Percentiles rank a stretch among this genome's conserved stretches.
Conservation (phyloP, 192 early-diverging fungal genomes). For the Linnemannia exigua region DNA sequence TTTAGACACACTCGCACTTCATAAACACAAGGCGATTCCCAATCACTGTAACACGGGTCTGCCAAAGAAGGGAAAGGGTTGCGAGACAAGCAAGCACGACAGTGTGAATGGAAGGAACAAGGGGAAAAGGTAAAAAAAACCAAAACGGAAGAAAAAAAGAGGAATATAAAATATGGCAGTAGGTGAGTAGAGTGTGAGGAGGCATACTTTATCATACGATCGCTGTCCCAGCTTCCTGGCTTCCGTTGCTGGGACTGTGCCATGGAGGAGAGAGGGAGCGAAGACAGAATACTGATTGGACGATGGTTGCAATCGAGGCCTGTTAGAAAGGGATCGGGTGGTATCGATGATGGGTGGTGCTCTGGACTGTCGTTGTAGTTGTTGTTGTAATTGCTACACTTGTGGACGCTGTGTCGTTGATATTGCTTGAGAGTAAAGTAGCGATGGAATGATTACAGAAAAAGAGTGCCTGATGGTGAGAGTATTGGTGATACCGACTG, state of each 20-base stretch:
- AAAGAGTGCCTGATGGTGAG: too few relatives aligned
- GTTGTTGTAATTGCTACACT: neutral
- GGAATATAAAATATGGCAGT: neutral
- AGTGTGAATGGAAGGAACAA: neutral
- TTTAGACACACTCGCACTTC: neutral
- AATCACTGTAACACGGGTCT: conserved; percentile 4
- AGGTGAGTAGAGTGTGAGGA: too few relatives aligned
- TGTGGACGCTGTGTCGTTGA: too few relatives aligned
- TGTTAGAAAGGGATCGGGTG: neutral
- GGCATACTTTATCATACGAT: conserved; percentile 57
- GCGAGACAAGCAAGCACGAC: neutral
- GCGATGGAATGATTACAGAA: too few relatives aligned
- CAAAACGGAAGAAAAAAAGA: neutral
- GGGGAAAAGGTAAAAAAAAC: neutral
- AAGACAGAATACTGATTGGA: conserved; percentile 38
- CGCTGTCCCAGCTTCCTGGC: conserved; percentile 56
- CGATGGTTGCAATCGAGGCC: conserved; percentile 10
- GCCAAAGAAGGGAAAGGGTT: neutral
- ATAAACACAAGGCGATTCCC: conserved; percentile 5
- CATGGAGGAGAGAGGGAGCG: conserved; percentile 42
- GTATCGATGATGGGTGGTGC: neutral
- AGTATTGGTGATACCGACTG: too few relatives aligned
- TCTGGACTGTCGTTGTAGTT: neutral
- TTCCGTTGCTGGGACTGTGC: conserved; percentile 58
- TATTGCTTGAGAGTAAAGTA: too few relatives aligned